Conservation (phyloP, 116 monocot species). For the Zostera marina region DNA sequence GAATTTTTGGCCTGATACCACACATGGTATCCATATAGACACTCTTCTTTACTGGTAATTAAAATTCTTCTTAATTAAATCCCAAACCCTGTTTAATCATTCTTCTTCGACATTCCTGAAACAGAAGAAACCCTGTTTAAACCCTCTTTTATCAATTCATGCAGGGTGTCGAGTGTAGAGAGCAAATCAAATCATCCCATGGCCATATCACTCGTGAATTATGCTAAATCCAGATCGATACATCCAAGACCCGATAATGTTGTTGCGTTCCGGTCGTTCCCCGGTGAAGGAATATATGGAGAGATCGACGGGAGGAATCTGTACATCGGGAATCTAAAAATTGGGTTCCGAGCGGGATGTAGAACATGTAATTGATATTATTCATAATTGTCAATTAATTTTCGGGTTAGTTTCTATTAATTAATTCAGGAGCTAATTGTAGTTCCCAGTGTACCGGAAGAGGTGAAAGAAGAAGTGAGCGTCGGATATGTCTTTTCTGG, state of each 20-base stretch:
- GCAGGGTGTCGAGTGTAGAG: constrained; percentile 69
- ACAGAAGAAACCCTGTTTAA: too few relatives aligned
- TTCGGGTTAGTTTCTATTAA: too few relatives aligned
- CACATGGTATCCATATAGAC: constrained; percentile 13
- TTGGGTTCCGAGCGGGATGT: constrained; percentile 54
- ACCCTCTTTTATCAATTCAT: too few relatives aligned
- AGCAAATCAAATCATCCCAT: constrained; percentile 96
- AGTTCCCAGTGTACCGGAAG: constrained; percentile 32
- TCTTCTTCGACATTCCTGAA: too few relatives aligned
- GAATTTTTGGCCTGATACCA: constrained; percentile 24
- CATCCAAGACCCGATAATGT: constrained; percentile 66
- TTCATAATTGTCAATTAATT: too few relatives aligned
- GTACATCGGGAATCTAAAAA: constrained; percentile 70
- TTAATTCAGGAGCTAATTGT: constrained; percentile 5
- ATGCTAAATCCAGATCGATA: constrained; percentile 45
- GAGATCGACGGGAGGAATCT: constrained; percentile 62
- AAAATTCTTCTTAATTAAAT: too few relatives aligned
- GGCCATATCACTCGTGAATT: constrained; percentile 65
- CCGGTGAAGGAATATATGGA: constrained; percentile 86
- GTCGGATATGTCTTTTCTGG: constrained; percentile 48
- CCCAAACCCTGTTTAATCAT: too few relatives aligned
- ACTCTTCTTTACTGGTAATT: constrained; percentile 48
- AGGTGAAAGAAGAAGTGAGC: constrained; percentile 34
- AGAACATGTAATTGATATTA: constrained; percentile 23
- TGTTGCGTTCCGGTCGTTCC: constrained; percentile 43